phyloP scores from a whole-genome alignment of 805 yeast genomes.

The Lachancea meyersii region DNA sequence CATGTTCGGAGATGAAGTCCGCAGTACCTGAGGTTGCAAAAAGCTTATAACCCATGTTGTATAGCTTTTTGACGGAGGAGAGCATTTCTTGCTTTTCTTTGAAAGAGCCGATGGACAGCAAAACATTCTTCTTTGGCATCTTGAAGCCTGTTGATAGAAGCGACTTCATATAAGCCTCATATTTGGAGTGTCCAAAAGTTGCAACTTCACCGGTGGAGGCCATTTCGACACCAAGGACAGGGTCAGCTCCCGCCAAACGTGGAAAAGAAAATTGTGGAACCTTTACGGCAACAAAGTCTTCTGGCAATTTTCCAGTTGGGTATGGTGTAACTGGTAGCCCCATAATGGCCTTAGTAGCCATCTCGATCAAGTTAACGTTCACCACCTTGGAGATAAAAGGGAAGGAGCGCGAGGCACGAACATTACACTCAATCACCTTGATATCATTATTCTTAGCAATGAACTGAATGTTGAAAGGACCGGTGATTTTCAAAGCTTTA shows the following conservation, averaged over 20 bases:
- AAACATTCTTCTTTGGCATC: slow-evolving; percentile 88
- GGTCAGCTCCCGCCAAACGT: slow-evolving; percentile 95
- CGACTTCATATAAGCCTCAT: slow-evolving; percentile 95
- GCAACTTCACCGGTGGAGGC: slow-evolving; percentile 99
- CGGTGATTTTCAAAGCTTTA: slow-evolving; percentile 88
- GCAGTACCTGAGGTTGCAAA: slow-evolving; percentile 99
- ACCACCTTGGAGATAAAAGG: slow-evolving; percentile 97
- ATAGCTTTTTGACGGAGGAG: slow-evolving; percentile 75
- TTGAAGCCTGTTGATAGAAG: slow-evolving; percentile 92
- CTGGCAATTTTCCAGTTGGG: slow-evolving; percentile 83
- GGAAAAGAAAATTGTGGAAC: slow-evolving; percentile 98
- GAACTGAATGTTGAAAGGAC: slow-evolving; percentile 96
- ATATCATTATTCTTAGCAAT: slow-evolving; percentile 92
- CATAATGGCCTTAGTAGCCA: slow-evolving; percentile 94
- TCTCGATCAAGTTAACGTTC: slow-evolving; percentile 91
- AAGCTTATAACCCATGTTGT: slow-evolving; percentile 79
- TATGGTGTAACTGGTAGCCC: slow-evolving; percentile 84
- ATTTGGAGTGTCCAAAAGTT: slow-evolving; percentile 89
- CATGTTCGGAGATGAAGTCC: slow-evolving; percentile 93
- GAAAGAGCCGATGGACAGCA: slow-evolving; percentile 91
- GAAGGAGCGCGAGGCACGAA: slow-evolving; percentile 98
- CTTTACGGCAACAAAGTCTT: slow-evolving; percentile 90
- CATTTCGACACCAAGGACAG: slow-evolving; percentile 97
- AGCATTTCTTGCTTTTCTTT: slow-evolving; percentile 92
- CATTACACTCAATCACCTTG: slow-evolving; percentile 97